phyloP scores from a whole-genome alignment of 306 rosid genomes.

The Cucurbita pepo region DNA sequence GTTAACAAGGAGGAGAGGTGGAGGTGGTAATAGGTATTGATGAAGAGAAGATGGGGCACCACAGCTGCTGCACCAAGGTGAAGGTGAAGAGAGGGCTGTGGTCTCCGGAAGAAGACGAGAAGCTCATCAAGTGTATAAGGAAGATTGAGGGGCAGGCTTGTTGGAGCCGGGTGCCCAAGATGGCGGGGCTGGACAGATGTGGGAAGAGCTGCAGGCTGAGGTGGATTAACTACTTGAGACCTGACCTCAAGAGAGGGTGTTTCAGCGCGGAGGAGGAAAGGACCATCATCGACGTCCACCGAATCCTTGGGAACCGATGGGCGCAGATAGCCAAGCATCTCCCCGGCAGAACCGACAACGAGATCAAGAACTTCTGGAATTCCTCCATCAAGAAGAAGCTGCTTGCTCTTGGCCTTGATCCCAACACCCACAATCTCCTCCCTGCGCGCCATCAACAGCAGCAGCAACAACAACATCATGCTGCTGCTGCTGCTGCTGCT shows the following conservation, averaged over 20 bases:
- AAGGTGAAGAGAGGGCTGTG: conserved; percentile 79
- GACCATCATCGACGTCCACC: conserved; percentile 62
- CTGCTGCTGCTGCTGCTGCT: neutral
- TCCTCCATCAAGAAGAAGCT: conserved; percentile 79
- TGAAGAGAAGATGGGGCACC: conserved; percentile 31
- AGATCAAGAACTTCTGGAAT: conserved; percentile 89
- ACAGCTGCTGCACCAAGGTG: conserved; percentile 57
- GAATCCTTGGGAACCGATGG: conserved; percentile 85
- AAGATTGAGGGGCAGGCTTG: conserved; percentile 37
- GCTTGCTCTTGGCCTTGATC: conserved; percentile 69
- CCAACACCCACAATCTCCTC: conserved; percentile 70
- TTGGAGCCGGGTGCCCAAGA: conserved; percentile 71
- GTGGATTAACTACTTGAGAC: conserved; percentile 80
- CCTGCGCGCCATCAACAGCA: neutral
- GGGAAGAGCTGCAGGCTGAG: conserved; percentile 85
- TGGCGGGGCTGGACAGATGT: conserved; percentile 73
- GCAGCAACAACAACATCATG: too few relatives aligned
- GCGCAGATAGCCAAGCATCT: conserved; percentile 91
- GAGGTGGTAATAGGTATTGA: too few relatives aligned
- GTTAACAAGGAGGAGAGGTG: too few relatives aligned
- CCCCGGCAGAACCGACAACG: conserved; percentile 88
- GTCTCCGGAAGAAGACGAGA: conserved; percentile 96
- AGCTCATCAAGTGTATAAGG: conserved; percentile 32
- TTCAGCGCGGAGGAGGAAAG: conserved; percentile 65
- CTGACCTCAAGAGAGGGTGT: conserved; percentile 68